Base-by-base conservation (phyloP, 2,329 filamentous ascomycete species). In the Torrubiella hemipterigena region DNA sequence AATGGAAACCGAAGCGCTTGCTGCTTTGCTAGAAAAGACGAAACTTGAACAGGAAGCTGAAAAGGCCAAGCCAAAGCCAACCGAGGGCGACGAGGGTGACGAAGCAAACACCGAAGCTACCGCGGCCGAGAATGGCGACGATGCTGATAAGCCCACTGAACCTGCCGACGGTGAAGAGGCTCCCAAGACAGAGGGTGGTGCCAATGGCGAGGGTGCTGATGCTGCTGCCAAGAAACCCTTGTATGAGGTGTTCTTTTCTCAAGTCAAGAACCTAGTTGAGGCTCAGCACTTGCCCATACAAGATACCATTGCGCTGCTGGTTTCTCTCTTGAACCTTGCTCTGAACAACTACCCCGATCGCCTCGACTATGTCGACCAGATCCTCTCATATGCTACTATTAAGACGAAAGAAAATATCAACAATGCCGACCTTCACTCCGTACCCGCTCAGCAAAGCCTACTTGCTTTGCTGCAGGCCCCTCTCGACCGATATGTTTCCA, bases 181-280 rank as follows among this genome's bases (percentile, higher is more conserved):
- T 13, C 42, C 57, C 2, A 48, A 58, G 3, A 60, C 65, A 8
- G 48, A 59, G 3, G 60, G 65, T 10, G 45, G 59, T 27, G 56
- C 66, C 10, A 63, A 67, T 5, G 63, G 62, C 0, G 63, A 69
- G 24, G 46, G 53, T 3, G 64, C 65, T 1, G 60, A 61, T 2
- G 59, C 61, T 24, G 67, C 74, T 30, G 63, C 59, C 17, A 52
- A 61, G 5, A 55, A 57, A 8, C 89, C 84, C 56, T 72, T 98
- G 16, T 96, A 96, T 54, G 87, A 96, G 56, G 84, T 96, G 37
- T 98, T 96, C 66, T 93, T 96, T 49, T 80, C 86, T 31, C 91
- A 96, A 55, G 91, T 96, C 39, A 81, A 93, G 50, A 87, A 89
- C 47, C 65, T 98, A 31, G 87, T 96, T 39, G 89, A 86, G 56